Conservation (phyloP, 768 basidiomycete species). For the Artomyces pyxidatus region DNA sequence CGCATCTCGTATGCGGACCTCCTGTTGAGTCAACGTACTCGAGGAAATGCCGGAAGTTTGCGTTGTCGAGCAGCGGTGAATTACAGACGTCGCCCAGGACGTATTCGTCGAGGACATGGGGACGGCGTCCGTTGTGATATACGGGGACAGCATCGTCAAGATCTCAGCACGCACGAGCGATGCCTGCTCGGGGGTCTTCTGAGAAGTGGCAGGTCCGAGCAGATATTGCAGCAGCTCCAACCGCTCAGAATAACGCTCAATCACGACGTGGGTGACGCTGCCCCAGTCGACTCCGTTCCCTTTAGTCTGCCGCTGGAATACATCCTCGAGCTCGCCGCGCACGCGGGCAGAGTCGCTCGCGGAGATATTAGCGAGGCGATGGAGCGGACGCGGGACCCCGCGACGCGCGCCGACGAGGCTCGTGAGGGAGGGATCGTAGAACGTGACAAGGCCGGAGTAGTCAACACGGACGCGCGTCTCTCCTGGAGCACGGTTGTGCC, state of each 20-base stretch:
- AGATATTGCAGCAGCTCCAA: constrained; percentile 32
- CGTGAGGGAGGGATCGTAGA: constrained; percentile 34
- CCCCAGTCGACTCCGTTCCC: constrained; percentile 36
- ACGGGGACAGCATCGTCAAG: constrained; percentile 22
- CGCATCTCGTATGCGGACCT: constrained; percentile 6
- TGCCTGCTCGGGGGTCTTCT: constrained; percentile 4
- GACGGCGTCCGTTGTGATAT: constrained; percentile 15
- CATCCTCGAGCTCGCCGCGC: constrained; percentile 20
- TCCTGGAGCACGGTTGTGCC: constrained; percentile 36
- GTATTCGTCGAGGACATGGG: constrained; percentile 3
- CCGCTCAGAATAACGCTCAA: constrained; percentile 34
- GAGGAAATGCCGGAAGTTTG: constrained; percentile 5
- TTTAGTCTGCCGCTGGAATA: constrained; percentile 14
- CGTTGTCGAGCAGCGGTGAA: constrained; percentile 10
- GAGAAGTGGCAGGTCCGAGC: constrained; percentile 16
- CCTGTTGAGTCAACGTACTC: constrained; percentile 9
- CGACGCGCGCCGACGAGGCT: constrained; percentile 26
- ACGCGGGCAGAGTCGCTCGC: constrained; percentile 20
- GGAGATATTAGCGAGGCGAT: constrained; percentile 28
- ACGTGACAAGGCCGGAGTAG: constrained; percentile 31
- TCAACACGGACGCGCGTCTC: constrained; percentile 37
- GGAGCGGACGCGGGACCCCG: constrained; percentile 26
- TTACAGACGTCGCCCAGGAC: constrained; percentile 9
- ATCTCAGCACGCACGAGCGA: constrained; percentile 1
- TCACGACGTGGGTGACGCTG: constrained; percentile 28